phyloP scores from a whole-genome alignment of 179 eudicot species.

The Beta macrorhiza region DNA sequence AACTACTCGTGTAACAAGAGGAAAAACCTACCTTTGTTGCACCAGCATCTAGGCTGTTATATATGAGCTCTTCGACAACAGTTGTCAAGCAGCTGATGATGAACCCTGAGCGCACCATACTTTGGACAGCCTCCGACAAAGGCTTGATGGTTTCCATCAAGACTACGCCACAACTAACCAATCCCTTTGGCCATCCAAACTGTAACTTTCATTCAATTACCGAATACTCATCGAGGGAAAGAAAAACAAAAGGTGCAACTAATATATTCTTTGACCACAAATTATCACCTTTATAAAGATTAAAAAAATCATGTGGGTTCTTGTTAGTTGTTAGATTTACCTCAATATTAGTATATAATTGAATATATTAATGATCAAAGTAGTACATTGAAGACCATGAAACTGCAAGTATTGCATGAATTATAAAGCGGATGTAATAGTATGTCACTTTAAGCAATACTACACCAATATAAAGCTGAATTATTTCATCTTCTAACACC shows the following conservation, averaged over 20 bases:
- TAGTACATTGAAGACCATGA: no score
- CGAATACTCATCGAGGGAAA: neutral
- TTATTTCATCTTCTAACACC: neutral
- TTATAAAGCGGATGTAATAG: no score
- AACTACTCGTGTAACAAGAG: neutral
- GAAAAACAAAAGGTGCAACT: neutral
- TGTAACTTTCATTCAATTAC: slow-evolving; percentile 7
- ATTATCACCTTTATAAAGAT: no score
- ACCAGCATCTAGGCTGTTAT: slow-evolving; percentile 93
- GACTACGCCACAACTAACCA: slow-evolving; percentile 14
- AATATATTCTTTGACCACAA: neutral
- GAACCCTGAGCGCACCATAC: slow-evolving; percentile 78
- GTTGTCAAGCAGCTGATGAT: slow-evolving; percentile 64
- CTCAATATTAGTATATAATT: no score
- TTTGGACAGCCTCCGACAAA: slow-evolving; percentile 59
- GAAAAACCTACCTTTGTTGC: slow-evolving; percentile 60
- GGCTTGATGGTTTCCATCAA: slow-evolving; percentile 68
- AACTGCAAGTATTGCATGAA: no score
- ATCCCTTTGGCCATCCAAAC: slow-evolving; percentile 19
- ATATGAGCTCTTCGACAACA: slow-evolving; percentile 87
- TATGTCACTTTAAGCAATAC: neutral
- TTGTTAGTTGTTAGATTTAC: no score
- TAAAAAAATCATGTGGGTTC: no score
- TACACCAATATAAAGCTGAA: neutral
- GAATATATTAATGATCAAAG: no score